Conservation (phyloP, 1,284 basidiomycete species). For the Rhodofomes roseus region DNA sequence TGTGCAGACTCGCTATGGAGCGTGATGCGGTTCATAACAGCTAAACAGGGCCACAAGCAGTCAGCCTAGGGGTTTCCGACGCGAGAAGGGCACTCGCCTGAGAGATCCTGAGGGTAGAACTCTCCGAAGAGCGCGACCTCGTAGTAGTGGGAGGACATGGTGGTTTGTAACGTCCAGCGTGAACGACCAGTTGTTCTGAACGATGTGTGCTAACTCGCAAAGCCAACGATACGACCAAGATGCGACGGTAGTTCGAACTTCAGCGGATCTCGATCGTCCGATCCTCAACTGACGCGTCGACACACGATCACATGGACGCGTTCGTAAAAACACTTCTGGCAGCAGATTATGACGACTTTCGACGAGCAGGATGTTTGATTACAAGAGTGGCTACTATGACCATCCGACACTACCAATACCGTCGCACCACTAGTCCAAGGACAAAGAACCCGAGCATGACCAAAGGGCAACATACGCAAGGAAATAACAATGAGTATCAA, state of each 20-base stretch:
- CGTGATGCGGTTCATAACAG: slow-evolving; percentile 72
- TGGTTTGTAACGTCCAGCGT: too few relatives aligned
- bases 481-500: neutral
- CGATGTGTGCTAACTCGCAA: too few relatives aligned
- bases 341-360: too few relatives aligned
- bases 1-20: slow-evolving; percentile 70
- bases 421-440: neutral
- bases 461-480: neutral
- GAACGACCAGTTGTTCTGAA: too few relatives aligned
- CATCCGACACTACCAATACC: neutral
- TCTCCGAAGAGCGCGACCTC: slow-evolving; percentile 78
- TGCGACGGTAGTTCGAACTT: too few relatives aligned
- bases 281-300: neutral
- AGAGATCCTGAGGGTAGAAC: slow-evolving; percentile 45
- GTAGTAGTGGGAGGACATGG: slow-evolving; percentile 49
- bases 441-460: neutral
- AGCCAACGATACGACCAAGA: too few relatives aligned
- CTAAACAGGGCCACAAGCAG: slow-evolving; percentile 37
- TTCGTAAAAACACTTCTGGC: neutral
- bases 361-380: neutral
- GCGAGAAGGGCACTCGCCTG: slow-evolving; percentile 14
- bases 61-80: too few relatives aligned
- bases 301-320: neutral
- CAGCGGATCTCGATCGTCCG: too few relatives aligned
- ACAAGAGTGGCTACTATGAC: neutral